These are phyloP conservation scores for Alternaria sp. DNA, from an alignment of 2,329 filamentous ascomycete genomes.

Conservation along the genomic window DNA sequence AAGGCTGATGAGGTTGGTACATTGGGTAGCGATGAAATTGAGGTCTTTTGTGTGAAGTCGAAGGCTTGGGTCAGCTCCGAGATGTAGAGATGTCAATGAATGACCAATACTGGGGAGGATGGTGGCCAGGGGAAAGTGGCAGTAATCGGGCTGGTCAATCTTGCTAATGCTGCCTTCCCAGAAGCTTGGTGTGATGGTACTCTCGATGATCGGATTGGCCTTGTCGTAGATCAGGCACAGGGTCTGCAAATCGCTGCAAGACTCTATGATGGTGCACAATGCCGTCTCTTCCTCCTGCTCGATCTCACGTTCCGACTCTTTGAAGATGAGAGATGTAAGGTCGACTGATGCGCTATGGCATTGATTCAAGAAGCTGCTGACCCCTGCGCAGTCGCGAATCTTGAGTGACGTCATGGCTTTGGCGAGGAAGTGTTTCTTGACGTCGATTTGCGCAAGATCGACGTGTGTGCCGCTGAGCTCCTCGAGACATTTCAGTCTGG, in stretches of 20 bases:
- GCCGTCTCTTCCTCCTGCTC: not conserved
- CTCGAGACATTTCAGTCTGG: not conserved
- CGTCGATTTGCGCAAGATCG: too few relatives aligned
- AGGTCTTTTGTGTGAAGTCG: not conserved
- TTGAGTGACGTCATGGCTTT: too few relatives aligned
- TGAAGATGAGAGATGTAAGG: not conserved
- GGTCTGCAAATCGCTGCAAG: not conserved
- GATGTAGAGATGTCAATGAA: not conserved
- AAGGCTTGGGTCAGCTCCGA: not conserved
- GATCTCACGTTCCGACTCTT: not conserved
- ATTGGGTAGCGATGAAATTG: not conserved
- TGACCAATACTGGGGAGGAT: not conserved
- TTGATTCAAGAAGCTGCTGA: not conserved
- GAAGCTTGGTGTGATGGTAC: not conserved
- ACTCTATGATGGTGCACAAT: not conserved
- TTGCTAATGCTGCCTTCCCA: not conserved
- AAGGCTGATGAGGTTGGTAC: not conserved
- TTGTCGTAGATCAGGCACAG: not conserved
- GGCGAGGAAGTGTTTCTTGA: too few relatives aligned
- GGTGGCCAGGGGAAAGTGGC: not conserved
- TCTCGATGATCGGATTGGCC: not conserved
- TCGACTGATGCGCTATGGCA: not conserved
- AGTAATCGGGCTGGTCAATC: not conserved
- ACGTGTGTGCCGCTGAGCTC: not conserved
- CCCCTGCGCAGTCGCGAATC: not conserved